These are phyloP conservation scores for Drechslerella coelobrocha DNA, from an alignment of 2,329 filamentous ascomycete species.

Conservation along the genomic window DNA sequence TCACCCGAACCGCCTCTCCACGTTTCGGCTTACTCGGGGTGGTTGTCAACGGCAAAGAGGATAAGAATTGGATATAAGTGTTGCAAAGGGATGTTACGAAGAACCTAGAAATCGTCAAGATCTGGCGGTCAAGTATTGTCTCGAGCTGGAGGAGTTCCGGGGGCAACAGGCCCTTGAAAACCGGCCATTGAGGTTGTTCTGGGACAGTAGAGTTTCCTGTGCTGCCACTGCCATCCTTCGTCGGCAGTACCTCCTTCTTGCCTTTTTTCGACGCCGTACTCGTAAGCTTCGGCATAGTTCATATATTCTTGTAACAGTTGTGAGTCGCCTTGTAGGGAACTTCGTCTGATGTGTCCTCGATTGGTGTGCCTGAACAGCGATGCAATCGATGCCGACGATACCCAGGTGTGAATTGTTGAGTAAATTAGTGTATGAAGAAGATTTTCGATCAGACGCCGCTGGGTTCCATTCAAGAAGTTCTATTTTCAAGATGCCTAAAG, in stretches of 20 bases:
- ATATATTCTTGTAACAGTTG: too few species aligned
- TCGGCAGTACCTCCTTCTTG: slow-evolving; percentile 16
- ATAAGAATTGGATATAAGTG: slow-evolving; percentile 76
- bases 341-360: too few species aligned
- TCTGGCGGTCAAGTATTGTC: slow-evolving; percentile 67
- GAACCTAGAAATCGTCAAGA: slow-evolving; percentile 75
- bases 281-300: slow-evolving; percentile 30
- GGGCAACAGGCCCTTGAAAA: slow-evolving; percentile 72
- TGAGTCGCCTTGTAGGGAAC: too few species aligned
- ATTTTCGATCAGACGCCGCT: too few species aligned
- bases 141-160: slow-evolving; percentile 69
- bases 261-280: slow-evolving; percentile 24
- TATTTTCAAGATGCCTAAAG: neutral
- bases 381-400: too few species aligned
- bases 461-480: too few species aligned
- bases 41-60: slow-evolving; percentile 72
- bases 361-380: too few species aligned
- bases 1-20: slow-evolving; percentile 82
- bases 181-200: slow-evolving; percentile 70
- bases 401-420: too few species aligned
- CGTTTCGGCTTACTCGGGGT: slow-evolving; percentile 80
- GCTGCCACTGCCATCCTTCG: slow-evolving; percentile 11
- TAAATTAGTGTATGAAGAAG: too few species aligned
- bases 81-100: slow-evolving; percentile 78
- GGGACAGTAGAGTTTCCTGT: slow-evolving; percentile 47